Evolutionary conservation across 805 yeast genomes (phyloP), one percentile per base, ranked within the genome.

Genomic region (Phaffomyces thermotolerans): DNA sequence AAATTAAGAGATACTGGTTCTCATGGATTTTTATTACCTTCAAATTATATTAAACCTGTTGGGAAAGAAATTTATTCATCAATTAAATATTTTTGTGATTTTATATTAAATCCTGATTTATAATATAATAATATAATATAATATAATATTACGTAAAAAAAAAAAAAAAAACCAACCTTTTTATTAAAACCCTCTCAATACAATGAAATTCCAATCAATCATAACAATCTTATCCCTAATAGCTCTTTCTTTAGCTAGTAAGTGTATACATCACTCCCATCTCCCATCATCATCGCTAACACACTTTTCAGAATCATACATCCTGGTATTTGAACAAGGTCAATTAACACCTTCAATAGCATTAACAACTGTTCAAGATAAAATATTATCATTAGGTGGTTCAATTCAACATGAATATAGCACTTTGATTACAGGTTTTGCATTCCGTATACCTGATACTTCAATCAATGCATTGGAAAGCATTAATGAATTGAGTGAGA

Each of bases 1-100:
- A 85, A 87, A 62, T 67, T 88, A 43, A 72, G 95, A 55, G 95
- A 87, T 57, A 75, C 83, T 17, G 95, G 95, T 0, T 72, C 77
- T 39, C 90, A 84, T 56, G 96, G 96, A 1, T 88, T 86, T 57
- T 68, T 88, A 50, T 66, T 87, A 35, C 95, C 96, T 7, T 54
- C 80, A 1, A 75, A 75, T 52, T 76, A 68, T 56, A 87, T 88
- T 44, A 67, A 58, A 22, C 91, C 95, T 1, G 95, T 84, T 8
- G 95, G 95, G 2, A 66, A 68, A 43, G 95, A 88, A 60, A 72
- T 81, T 23, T 79, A 79, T 57, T 73, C 81, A 2, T 81, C 89
- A 2, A 66, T 85, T 22, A 75, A 74, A 51, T 82, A 80, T 53
- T 85, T 86, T 61, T 77, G 81, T 44, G 68, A 72, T 17, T 79